Evolutionary conservation across 164 flowering plant genomes (phyloP).

Genomic region (Buxus sempervirens): DNA sequence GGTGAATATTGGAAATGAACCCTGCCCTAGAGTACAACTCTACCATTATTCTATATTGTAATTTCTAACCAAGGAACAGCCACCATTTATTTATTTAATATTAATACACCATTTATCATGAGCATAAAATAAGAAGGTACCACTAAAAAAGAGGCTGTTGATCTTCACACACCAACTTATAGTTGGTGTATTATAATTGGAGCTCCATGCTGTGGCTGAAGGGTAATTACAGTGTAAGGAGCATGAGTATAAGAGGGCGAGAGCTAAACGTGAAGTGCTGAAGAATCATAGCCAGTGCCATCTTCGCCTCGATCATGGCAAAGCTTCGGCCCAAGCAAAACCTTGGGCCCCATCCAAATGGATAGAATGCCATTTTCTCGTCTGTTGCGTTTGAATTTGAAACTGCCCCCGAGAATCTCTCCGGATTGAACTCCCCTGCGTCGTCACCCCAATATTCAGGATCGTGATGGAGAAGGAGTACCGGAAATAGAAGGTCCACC

Average conservation of each 20-base stretch:
- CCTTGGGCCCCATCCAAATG: constrained; percentile 17
- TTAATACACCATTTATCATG: too few relatives aligned
- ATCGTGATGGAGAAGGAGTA: background rate
- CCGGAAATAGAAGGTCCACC: background rate
- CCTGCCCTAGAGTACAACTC: too few relatives aligned
- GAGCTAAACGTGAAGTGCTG: constrained; percentile 15
- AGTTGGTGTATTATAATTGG: constrained; percentile 2
- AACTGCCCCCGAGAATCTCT: constrained; percentile 14
- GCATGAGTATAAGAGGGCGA: constrained; percentile 8
- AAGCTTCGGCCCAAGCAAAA: constrained; percentile 17
- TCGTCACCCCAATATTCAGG: constrained; percentile 13
- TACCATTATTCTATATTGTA: too few relatives aligned
- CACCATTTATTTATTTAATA: too few relatives aligned
- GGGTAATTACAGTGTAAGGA: constrained; percentile 10
- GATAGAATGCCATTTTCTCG: constrained; percentile 4
- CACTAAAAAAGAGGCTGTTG: too few relatives aligned
- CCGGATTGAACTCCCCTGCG: constrained; percentile 17
- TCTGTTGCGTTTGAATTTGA: constrained; percentile 8
- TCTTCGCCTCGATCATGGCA: constrained; percentile 13
- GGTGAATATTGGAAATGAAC: too few relatives aligned
- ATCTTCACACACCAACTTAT: too few relatives aligned
- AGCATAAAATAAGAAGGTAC: too few relatives aligned
- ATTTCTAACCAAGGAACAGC: too few relatives aligned
- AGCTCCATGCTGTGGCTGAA: constrained; percentile 17
- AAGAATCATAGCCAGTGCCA: constrained; percentile 17